These are phyloP conservation scores for Anisogramma anomala DNA, from an alignment of 2,329 filamentous ascomycete species.

Conservation along the genomic window DNA sequence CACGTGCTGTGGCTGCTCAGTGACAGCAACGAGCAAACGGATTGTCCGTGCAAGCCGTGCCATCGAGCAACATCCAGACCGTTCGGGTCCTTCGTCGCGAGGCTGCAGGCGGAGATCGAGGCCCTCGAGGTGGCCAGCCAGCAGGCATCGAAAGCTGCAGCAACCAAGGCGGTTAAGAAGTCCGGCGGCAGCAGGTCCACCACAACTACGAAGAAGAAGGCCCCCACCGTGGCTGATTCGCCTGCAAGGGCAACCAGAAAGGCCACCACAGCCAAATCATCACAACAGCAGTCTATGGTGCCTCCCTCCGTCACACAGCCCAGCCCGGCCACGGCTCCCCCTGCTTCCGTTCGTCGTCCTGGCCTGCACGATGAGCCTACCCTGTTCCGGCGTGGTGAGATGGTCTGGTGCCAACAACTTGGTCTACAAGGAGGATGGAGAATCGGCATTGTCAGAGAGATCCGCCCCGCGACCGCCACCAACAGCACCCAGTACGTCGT, in stretches of 20 bases:
- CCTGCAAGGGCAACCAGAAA: slow-evolving; percentile 5
- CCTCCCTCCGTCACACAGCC: too few relatives aligned
- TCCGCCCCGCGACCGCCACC: slow-evolving; percentile 8
- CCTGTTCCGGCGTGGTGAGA: slow-evolving; percentile 24
- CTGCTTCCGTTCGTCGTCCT: background rate
- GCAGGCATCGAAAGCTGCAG: slow-evolving; percentile 3
- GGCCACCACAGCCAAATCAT: background rate
- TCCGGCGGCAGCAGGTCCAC: slow-evolving; percentile 4
- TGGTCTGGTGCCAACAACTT: slow-evolving; percentile 25
- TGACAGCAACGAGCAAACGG: slow-evolving; percentile 32
- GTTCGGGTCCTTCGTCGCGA: slow-evolving; percentile 8
- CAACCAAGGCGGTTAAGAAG: slow-evolving; percentile 8
- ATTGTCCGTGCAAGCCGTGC: slow-evolving; percentile 35
- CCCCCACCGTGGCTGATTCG: background rate
- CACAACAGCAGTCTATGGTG: background rate
- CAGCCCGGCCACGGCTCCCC: background rate
- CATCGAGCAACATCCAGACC: slow-evolving; percentile 11
- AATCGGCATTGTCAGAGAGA: slow-evolving; percentile 22
- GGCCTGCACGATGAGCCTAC: slow-evolving; percentile 10
- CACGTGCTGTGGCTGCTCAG: slow-evolving; percentile 42
- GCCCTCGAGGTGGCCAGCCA: background rate
- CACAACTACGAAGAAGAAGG: slow-evolving; percentile 5
- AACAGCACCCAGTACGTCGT: slow-evolving; percentile 17
- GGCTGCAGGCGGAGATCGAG: slow-evolving; percentile 9
- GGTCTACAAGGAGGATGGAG: slow-evolving; percentile 23